Evolutionary conservation across 306 rosid species (phyloP).

Genomic region (Glycine latifolia): DNA sequence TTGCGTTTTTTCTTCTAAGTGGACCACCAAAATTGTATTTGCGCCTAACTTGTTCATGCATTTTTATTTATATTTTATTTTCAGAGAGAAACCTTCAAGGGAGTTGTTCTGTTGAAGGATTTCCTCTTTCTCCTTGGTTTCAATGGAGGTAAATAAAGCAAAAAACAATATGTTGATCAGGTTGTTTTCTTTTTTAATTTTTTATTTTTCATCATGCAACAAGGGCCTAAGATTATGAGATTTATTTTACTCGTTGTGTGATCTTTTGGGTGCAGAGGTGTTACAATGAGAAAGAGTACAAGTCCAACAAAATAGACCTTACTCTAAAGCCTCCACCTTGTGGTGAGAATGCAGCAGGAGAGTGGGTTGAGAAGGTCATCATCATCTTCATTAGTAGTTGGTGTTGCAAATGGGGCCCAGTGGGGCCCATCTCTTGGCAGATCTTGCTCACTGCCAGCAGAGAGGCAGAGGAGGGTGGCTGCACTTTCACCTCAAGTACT

Average conservation of each 20-base stretch:
- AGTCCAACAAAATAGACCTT: conserved; percentile 39
- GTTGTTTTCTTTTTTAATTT: not conserved
- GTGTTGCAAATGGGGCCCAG: conserved; percentile 11
- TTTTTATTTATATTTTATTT: not conserved
- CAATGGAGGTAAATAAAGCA: conserved; percentile 42
- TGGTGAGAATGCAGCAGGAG: conserved; percentile 44
- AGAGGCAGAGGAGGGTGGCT: too few species aligned
- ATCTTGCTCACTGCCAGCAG: conserved; percentile 40
- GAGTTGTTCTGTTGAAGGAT: not conserved
- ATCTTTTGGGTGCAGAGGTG: conserved; percentile 20
- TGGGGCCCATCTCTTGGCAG: conserved; percentile 5
- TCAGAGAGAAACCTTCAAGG: conserved; percentile 20
- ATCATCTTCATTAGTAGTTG: conserved; percentile 14
- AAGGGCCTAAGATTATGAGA: not conserved
- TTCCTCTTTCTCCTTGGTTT: conserved; percentile 19
- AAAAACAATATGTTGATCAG: not conserved
- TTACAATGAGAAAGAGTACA: not conserved
- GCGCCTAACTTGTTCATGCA: conserved; percentile 23
- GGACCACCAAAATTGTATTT: not conserved
- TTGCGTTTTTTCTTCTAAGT: not conserved
- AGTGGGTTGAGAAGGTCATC: conserved; percentile 35
- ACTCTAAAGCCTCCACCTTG: conserved; percentile 41
- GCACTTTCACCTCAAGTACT: too few species aligned
- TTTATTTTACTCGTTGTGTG: not conserved
- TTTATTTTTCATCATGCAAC: not conserved